phyloP scores from a whole-genome alignment of 441 rosid genomes.

The Croton laevigatus region DNA sequence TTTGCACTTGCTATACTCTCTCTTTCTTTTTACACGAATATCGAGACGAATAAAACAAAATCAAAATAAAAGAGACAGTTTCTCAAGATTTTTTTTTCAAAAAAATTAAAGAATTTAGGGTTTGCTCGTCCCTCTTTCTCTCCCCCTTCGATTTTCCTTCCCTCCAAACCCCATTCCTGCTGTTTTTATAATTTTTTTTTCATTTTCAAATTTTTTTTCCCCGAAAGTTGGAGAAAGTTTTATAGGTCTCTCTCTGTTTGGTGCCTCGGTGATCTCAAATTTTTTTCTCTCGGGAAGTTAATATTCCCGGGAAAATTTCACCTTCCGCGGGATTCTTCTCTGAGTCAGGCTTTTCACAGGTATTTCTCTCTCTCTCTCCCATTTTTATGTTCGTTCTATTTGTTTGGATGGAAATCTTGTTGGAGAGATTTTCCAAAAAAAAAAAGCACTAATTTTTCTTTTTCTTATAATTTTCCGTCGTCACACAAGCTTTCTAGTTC shows the following conservation, averaged over 20 bases:
- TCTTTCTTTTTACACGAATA: neutral
- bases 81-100: too few relatives aligned
- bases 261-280: slow-evolving; percentile 5
- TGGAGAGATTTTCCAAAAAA: neutral
- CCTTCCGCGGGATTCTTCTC: slow-evolving; percentile 7
- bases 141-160: slow-evolving; percentile 23
- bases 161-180: slow-evolving; percentile 31
- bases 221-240: neutral
- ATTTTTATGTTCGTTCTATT: neutral
- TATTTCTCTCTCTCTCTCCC: neutral
- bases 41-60: neutral
- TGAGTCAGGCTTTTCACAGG: slow-evolving; percentile 11
- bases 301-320: slow-evolving; percentile 31
- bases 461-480: neutral
- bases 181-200: neutral
- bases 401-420: slow-evolving; percentile 2
- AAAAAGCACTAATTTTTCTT: neutral
- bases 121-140: slow-evolving; percentile 21
- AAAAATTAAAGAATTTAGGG: slow-evolving; percentile 22
- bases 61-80: neutral
- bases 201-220: neutral
- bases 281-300: slow-evolving; percentile 10
- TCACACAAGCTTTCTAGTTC: neutral
- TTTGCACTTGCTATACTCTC: neutral
- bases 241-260: neutral